Percentiles rank a stretch among this genome's conserved stretches.
These are phyloP conservation scores for Suillus brevipes DNA, from an alignment of 768 basidiomycete species.

Conservation along the genomic window DNA sequence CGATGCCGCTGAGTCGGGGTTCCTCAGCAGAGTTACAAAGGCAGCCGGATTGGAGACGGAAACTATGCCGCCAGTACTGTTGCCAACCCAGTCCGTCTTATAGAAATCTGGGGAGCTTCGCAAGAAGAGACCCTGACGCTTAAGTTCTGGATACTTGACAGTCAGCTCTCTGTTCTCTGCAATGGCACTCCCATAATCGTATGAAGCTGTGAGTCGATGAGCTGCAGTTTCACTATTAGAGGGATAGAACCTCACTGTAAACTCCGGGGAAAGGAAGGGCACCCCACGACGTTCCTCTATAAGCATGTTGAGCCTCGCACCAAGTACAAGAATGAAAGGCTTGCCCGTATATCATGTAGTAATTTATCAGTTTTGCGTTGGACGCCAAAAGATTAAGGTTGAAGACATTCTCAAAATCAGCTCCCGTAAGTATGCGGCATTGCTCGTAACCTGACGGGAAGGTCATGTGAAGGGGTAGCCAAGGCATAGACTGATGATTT, in stretches of 20 bases:
- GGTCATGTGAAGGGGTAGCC: slow-evolving; percentile 7
- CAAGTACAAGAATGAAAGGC: slow-evolving; percentile 9
- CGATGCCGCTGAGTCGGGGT: slow-evolving; percentile 63
- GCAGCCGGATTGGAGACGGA: slow-evolving; percentile 44
- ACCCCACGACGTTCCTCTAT: slow-evolving; percentile 85
- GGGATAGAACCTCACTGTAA: slow-evolving; percentile 41
- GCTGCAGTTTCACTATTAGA: background rate
- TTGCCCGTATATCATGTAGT: slow-evolving; percentile 85
- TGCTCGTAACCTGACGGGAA: slow-evolving; percentile 52
- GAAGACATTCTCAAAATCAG: slow-evolving; percentile 78
- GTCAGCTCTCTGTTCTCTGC: slow-evolving; percentile 67
- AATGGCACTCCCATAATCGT: slow-evolving; percentile 79
- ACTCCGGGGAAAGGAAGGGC: slow-evolving; percentile 78
- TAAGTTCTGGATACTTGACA: slow-evolving; percentile 74
- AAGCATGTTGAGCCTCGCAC: slow-evolving; percentile 6
- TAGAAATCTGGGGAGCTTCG: slow-evolving; percentile 77
- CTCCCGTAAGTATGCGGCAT: slow-evolving; percentile 67
- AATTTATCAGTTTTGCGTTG: slow-evolving; percentile 80
- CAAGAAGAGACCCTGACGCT: slow-evolving; percentile 75
- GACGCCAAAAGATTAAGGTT: slow-evolving; percentile 76
- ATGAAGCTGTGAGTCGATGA: slow-evolving; percentile 44
- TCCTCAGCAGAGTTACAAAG: slow-evolving; percentile 63
- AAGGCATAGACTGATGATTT: slow-evolving; percentile 1
- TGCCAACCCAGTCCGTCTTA: slow-evolving; percentile 75
- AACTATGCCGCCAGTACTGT: slow-evolving; percentile 53